phyloP scores from a whole-genome alignment of 1,139 yeast genomes.

The Nakaseomyces nivariensis region DNA sequence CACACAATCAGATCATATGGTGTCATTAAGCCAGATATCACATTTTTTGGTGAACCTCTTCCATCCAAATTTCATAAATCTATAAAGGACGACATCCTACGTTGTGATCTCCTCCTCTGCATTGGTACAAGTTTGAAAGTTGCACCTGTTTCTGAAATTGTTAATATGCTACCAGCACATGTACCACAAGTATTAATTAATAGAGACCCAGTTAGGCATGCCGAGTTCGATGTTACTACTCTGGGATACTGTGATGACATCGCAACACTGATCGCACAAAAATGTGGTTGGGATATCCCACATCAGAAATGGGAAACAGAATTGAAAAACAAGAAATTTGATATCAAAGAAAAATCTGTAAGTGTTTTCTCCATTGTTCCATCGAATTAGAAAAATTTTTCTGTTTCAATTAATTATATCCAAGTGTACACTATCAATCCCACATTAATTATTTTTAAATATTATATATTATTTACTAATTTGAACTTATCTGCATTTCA shows the following conservation, averaged over 20 bases:
- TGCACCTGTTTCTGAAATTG: conserved; percentile 91
- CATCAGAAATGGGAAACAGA: conserved; percentile 37
- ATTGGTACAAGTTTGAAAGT: conserved; percentile 93
- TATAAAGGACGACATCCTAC: conserved; percentile 46
- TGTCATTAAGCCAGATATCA: conserved; percentile 91
- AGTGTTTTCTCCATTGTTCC: conserved; percentile 19
- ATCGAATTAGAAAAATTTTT: background rate
- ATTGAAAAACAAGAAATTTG: conserved; percentile 18
- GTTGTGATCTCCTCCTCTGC: conserved; percentile 76
- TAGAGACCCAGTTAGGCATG: conserved; percentile 67
- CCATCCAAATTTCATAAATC: conserved; percentile 65
- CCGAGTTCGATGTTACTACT: conserved; percentile 71
- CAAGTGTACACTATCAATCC: no score
- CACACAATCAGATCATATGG: conserved; percentile 45
- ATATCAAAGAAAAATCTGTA: conserved; percentile 21
- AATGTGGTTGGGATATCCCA: conserved; percentile 58
- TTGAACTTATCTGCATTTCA: background rate
- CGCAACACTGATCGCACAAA: conserved; percentile 53
- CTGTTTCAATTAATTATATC: no score
- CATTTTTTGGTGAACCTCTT: conserved; percentile 84
- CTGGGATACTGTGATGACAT: conserved; percentile 86
- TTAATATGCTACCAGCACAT: conserved; percentile 56
- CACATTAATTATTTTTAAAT: background rate
- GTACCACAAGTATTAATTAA: conserved; percentile 83
- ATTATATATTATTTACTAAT: background rate